Conservation (phyloP, 176 grass and related monocot genomes). For the Hordeum marinum region DNA sequence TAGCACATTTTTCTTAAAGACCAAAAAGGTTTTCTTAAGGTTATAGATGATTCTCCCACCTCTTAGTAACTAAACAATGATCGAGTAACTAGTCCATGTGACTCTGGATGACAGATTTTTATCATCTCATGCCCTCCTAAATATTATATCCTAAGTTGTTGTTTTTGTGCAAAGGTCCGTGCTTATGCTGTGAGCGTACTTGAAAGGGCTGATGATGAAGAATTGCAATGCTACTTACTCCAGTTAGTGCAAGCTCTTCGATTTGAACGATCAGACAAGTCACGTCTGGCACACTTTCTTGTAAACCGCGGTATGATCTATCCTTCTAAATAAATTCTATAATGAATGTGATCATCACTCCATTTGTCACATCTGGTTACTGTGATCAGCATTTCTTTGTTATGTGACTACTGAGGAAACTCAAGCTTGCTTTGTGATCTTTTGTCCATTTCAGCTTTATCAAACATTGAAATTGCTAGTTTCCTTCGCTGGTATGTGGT, state of each 20-base stretch:
- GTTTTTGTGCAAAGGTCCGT: constrained; percentile 59
- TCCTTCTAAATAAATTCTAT: background rate
- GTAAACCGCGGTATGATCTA: constrained; percentile 73
- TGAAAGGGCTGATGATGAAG: constrained; percentile 95
- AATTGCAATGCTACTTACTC: constrained; percentile 93
- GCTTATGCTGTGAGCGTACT: constrained; percentile 91
- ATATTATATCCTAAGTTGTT: background rate
- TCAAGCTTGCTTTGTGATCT: background rate
- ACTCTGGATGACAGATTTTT: background rate
- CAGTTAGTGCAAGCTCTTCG: constrained; percentile 98
- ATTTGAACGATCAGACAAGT: constrained; percentile 96
- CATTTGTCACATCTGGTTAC: background rate
- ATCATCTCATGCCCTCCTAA: constrained; percentile 9
- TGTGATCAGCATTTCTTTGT: background rate
- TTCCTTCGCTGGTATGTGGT: constrained; percentile 95
- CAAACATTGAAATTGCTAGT: constrained; percentile 98
- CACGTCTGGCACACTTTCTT: constrained; percentile 82
- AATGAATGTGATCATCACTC: background rate
- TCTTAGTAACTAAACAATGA: background rate
- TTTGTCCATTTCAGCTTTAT: constrained; percentile 58
- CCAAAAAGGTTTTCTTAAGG: background rate
- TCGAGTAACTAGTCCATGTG: background rate
- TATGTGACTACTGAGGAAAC: background rate
- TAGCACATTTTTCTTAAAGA: background rate
- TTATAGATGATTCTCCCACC: constrained; percentile 4